Base-by-base conservation (phyloP, 2,329 filamentous ascomycete species). In the Phaeosphaeria sp. region DNA sequence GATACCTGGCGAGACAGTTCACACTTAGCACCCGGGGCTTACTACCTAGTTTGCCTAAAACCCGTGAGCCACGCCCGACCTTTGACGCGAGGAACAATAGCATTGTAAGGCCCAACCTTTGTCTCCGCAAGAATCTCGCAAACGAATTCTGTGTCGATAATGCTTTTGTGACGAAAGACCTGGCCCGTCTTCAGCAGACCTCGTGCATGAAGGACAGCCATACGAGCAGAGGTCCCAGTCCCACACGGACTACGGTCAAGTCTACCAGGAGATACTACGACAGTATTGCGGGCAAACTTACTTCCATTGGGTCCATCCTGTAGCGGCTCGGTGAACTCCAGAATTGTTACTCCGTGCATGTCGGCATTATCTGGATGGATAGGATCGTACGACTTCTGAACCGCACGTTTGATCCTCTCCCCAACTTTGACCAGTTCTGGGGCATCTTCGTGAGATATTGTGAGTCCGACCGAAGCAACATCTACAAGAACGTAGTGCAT, bases 11-110 rank as follows among this genome's bases (percentile, higher is more conserved):
- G n/a, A n/a, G n/a, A n/a, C n/a, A n/a, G n/a, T n/a, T n/a, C n/a
- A n/a, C n/a, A n/a, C n/a, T n/a, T n/a, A n/a, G n/a, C n/a, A n/a
- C n/a, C n/a, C n/a, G n/a, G n/a, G n/a, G n/a, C n/a, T n/a, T n/a
- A n/a, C n/a, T n/a, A n/a, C n/a, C n/a, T 69, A 2, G 78, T 68
- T 52, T 81, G 75, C 59, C 80, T 80, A 59, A 76, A 79, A 22
- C 78, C 73, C 0, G 80, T 81, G 47, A 83, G 79, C 81, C 81
- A 83, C 2, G 75, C 80, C 20, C 78, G 67, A 0, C 81, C 80
- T 49, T 80, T 78, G 1, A 83, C 69, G 0, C 72, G 77, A 0
- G 81, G 76, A 6, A 80, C 50, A 13, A 82, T 68, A 2, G 80
- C 80, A 22, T 75, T 66, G 39, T 76, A 78, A 0, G 71, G 44